Evolutionary conservation across 106 monocot species (phyloP).

Genomic region (Dendrobium officinale): DNA sequence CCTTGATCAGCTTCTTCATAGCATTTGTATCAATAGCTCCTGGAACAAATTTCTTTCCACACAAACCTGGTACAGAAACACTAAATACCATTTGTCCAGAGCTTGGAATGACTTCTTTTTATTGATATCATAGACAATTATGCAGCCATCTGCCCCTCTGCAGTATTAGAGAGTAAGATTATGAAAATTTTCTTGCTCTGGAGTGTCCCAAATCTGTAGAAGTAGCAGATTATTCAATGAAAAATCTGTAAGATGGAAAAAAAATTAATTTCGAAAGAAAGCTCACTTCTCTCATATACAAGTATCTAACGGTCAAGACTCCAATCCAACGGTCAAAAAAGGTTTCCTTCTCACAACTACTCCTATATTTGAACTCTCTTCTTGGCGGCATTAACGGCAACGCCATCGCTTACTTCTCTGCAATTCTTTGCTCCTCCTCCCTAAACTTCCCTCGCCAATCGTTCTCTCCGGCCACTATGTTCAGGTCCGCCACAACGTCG

Average conservation of each 20-base stretch:
- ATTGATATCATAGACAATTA: constrained; percentile 91
- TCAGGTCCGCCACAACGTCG: not conserved
- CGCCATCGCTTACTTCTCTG: not conserved
- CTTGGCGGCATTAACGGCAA: not conserved
- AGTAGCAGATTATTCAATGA: constrained; percentile 4
- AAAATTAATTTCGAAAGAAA: not conserved
- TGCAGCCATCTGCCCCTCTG: constrained; percentile 81
- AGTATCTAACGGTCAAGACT: too few species aligned
- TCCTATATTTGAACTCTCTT: too few species aligned
- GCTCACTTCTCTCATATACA: not conserved
- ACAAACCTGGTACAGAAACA: constrained; percentile 74
- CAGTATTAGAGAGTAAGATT: constrained; percentile 70
- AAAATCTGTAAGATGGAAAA: not conserved
- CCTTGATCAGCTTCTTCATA: too few species aligned
- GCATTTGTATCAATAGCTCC: too few species aligned
- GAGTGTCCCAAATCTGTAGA: constrained; percentile 83
- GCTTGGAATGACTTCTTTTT: constrained; percentile 58
- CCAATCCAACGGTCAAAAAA: too few species aligned
- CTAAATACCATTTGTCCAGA: constrained; percentile 74
- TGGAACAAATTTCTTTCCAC: not conserved
- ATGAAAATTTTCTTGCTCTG: constrained; percentile 89
- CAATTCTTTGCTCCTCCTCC: not conserved
- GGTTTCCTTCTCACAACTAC: too few species aligned
- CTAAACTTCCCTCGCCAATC: not conserved
- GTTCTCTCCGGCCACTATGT: not conserved